Conservation (phyloP, 345 rosid species). For the Turnera subulata region DNA sequence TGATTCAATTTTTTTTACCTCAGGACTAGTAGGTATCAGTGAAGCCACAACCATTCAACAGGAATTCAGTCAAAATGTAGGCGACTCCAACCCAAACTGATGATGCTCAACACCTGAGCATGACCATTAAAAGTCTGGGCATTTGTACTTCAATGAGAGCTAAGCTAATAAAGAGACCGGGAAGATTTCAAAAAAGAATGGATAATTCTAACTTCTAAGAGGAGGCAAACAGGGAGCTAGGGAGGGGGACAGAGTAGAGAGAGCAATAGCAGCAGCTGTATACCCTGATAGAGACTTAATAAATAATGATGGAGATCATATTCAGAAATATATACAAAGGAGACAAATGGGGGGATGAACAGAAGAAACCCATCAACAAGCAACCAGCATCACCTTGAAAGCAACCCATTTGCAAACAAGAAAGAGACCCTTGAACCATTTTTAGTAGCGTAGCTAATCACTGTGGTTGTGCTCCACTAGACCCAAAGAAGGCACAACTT, state of each 20-base stretch:
- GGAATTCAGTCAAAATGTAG: not conserved
- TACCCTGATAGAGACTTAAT: not conserved
- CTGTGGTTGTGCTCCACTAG: not conserved
- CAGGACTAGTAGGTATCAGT: too few species aligned
- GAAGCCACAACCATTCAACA: constrained; percentile 10
- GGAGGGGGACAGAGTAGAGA: constrained; percentile 13
- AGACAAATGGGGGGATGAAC: not conserved
- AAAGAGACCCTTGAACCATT: constrained; percentile 59
- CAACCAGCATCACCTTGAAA: constrained; percentile 44
- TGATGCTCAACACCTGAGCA: too few species aligned
- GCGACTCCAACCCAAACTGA: too few species aligned
- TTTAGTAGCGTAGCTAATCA: not conserved
- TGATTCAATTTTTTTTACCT: too few species aligned
- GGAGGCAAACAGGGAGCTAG: not conserved
- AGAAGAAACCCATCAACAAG: constrained; percentile 36
- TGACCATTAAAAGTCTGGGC: too few species aligned
- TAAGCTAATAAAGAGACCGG: constrained; percentile 11
- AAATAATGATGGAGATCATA: constrained; percentile 6
- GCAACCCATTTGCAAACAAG: constrained; percentile 48
- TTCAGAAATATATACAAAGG: constrained; percentile 2
- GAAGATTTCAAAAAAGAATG: constrained; percentile 18
- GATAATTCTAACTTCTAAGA: constrained; percentile 9
- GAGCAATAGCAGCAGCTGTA: not conserved
- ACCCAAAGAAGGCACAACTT: not conserved
- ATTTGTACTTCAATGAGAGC: not conserved